phyloP scores from a whole-genome alignment of 202 grass and related monocot genomes.

The Brachypodium distachyon region DNA sequence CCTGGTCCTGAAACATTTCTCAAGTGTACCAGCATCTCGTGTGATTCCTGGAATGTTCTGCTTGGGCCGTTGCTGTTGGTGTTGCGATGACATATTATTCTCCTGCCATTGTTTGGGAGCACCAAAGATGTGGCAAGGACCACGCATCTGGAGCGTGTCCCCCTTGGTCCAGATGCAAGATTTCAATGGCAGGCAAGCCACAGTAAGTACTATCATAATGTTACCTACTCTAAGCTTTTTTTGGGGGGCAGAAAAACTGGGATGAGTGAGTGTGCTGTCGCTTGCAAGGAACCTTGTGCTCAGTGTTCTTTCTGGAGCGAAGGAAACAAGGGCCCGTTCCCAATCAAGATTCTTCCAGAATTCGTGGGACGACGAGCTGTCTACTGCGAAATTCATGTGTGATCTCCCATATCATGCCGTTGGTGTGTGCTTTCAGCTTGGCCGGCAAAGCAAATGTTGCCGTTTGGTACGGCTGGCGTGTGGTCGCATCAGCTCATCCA shows the following conservation, averaged over 20 bases:
- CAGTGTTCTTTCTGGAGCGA: no score
- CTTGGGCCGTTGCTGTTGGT: neutral
- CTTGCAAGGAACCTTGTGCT: no score
- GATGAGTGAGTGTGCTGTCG: no score
- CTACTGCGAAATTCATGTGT: neutral
- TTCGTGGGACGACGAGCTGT: neutral
- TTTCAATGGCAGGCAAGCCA: neutral
- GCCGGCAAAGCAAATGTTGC: neutral
- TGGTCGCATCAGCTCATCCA: neutral
- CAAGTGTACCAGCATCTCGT: slow-evolving; percentile 8
- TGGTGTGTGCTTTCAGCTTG: neutral
- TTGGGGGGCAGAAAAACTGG: no score
- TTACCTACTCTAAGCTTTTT: neutral
- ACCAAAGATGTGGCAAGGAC: neutral
- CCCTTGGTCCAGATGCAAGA: neutral
- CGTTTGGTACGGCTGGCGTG: neutral
- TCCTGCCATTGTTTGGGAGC: neutral
- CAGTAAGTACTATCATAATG: neutral
- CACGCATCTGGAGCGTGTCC: neutral
- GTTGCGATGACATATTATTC: neutral
- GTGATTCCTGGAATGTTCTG: neutral
- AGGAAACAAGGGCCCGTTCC: no score
- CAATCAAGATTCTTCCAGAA: neutral
- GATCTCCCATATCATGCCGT: neutral
- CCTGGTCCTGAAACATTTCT: neutral